Evolutionary conservation across 306 rosid genomes (phyloP).

Genomic region (Cucurbita ficifolia): DNA sequence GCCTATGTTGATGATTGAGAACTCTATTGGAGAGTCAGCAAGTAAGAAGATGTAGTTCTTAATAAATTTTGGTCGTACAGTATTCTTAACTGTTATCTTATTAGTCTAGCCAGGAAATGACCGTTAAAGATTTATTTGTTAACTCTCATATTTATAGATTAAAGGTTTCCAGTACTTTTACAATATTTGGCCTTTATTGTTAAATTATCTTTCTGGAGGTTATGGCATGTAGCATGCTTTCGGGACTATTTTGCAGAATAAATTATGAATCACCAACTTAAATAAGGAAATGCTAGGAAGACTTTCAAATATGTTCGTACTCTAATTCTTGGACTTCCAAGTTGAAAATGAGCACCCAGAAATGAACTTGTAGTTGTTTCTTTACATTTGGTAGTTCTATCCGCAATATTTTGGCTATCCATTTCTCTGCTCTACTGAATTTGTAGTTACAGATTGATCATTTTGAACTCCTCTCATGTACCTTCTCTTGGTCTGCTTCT

Average conservation of each 20-base stretch:
- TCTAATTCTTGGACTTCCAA: neutral
- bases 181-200: neutral
- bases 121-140: conserved; percentile 8
- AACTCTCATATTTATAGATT: neutral
- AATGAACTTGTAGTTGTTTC: neutral
- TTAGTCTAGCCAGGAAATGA: neutral
- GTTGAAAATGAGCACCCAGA: neutral
- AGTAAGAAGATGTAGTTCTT: conserved; percentile 17
- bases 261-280: neutral
- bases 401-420: neutral
- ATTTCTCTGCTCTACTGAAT: neutral
- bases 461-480: neutral
- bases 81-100: neutral
- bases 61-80: neutral
- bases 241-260: neutral
- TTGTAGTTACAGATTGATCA: neutral
- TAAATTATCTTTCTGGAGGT: neutral
- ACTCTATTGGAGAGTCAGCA: conserved; percentile 25
- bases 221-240: neutral
- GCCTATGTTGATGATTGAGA: conserved; percentile 33
- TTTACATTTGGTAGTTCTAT: neutral
- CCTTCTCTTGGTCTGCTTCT: neutral
- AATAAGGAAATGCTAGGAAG: neutral
- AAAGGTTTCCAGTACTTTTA: neutral
- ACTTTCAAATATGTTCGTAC: neutral